Conservation (phyloP, 2,329 filamentous ascomycete species). For the Davidsoniella eucalypti region DNA sequence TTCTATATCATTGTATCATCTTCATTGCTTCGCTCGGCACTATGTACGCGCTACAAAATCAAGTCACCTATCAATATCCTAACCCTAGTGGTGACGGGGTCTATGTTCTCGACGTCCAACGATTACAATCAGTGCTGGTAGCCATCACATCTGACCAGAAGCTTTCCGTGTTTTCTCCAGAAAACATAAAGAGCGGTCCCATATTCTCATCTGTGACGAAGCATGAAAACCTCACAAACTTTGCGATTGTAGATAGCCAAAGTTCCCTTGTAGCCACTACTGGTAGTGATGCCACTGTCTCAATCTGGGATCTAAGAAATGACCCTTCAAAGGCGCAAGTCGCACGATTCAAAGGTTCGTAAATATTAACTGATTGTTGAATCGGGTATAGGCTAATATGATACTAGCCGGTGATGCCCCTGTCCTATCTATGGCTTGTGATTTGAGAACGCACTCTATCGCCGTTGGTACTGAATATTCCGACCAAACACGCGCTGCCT, state of each 20-base stretch:
- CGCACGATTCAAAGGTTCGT: constrained; percentile 27
- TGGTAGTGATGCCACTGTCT: constrained; percentile 53
- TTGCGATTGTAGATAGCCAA: constrained; percentile 36
- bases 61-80: constrained; percentile 10
- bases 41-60: constrained; percentile 11
- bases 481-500: constrained; percentile 43
- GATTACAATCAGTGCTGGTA: constrained; percentile 3
- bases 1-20: neutral
- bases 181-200: constrained; percentile 31
- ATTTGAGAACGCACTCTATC: constrained; percentile 37
- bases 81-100: constrained; percentile 10
- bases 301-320: constrained; percentile 47
- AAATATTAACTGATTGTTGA: neutral
- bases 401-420: constrained; percentile 20
- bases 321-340: constrained; percentile 24
- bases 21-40: neutral
- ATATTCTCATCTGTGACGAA: constrained; percentile 23
- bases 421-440: constrained; percentile 50
- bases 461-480: constrained; percentile 59
- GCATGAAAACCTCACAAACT: constrained; percentile 47
- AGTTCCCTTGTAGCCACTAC: constrained; percentile 47
- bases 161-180: constrained; percentile 8
- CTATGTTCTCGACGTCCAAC: constrained; percentile 11
- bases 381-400: neutral
- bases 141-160: constrained; percentile 9